These are phyloP conservation scores for Chlorella sp. DNA, from an alignment of 139 green algal species.

Conservation along the genomic window DNA sequence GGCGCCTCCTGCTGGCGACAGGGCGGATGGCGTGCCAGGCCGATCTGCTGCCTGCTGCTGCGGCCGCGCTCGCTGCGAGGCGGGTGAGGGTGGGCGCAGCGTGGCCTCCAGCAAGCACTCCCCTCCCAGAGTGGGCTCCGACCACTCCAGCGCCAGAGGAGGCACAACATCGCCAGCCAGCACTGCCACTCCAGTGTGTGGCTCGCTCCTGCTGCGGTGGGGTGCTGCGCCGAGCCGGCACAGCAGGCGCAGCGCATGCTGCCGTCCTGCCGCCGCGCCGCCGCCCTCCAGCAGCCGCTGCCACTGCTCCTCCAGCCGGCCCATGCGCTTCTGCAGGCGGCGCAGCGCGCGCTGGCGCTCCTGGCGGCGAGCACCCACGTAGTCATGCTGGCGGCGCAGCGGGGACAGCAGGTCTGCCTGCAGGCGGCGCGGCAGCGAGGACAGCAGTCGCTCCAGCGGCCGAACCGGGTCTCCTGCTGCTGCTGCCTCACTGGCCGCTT, in stretches of 20 bases:
- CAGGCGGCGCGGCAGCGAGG: not conserved
- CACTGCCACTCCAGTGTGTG: not conserved
- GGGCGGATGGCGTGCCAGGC: not conserved
- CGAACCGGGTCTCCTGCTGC: not conserved
- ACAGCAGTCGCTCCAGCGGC: not conserved
- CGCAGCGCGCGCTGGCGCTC: not conserved
- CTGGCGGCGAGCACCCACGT: constrained; percentile 10
- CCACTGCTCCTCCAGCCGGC: not conserved
- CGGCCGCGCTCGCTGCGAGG: not conserved
- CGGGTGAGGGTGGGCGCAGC: not conserved
- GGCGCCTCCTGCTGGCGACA: not conserved
- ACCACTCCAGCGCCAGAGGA: not conserved
- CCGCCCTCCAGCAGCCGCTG: not conserved
- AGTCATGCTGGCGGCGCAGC: constrained; percentile 21
- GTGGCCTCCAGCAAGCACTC: not conserved
- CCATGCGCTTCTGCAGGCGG: not conserved
- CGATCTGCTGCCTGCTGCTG: not conserved
- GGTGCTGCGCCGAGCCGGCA: not conserved
- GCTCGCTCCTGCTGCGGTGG: not conserved
- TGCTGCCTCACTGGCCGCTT: not conserved
- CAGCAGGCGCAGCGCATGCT: not conserved
- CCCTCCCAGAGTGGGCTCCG: not conserved
- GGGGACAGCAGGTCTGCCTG: not conserved
- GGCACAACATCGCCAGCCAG: not conserved
- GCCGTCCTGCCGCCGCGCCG: not conserved